Percentiles rank a stretch among this genome's conserved stretches.
Conservation (phyloP, 345 rosid species). For the Luvunga scandens region DNA sequence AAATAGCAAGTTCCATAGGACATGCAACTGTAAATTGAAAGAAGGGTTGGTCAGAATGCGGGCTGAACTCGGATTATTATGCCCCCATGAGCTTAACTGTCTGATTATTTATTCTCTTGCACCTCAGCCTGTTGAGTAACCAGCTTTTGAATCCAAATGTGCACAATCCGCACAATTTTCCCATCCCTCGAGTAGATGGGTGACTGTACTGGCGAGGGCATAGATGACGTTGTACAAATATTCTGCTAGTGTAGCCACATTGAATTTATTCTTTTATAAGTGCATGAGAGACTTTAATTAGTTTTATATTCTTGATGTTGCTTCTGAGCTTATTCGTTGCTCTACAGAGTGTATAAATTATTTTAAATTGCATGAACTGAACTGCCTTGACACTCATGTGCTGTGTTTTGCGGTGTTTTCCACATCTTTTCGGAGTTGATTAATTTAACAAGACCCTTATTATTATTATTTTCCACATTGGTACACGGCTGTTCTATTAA, state of each 20-base stretch:
- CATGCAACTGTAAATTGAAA: not conserved
- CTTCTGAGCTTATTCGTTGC: not conserved
- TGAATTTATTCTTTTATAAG: conserved; percentile 12
- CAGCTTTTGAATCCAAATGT: not conserved
- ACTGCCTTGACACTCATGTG: not conserved
- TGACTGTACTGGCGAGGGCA: not conserved
- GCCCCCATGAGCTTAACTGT: not conserved
- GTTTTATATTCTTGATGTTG: not conserved
- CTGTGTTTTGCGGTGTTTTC: not conserved
- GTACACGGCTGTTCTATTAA: too few species aligned
- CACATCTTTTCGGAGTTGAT: not conserved
- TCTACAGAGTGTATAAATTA: not conserved
- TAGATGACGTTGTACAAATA: conserved; percentile 6
- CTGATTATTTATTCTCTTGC: not conserved
- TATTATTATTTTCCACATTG: too few species aligned
- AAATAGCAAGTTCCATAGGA: not conserved
- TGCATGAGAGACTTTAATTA: not conserved
- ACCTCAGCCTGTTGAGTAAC: not conserved
- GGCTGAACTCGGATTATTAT: not conserved
- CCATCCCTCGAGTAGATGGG: not conserved
- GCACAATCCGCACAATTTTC: not conserved
- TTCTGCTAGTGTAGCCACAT: conserved; percentile 5
- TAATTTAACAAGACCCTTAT: too few species aligned
- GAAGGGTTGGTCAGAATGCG: conserved; percentile 1
- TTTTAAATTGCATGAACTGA: conserved; percentile 2